Evolutionary conservation across 106 monocot genomes (phyloP).

Genomic region (Vanilla planifolia): DNA sequence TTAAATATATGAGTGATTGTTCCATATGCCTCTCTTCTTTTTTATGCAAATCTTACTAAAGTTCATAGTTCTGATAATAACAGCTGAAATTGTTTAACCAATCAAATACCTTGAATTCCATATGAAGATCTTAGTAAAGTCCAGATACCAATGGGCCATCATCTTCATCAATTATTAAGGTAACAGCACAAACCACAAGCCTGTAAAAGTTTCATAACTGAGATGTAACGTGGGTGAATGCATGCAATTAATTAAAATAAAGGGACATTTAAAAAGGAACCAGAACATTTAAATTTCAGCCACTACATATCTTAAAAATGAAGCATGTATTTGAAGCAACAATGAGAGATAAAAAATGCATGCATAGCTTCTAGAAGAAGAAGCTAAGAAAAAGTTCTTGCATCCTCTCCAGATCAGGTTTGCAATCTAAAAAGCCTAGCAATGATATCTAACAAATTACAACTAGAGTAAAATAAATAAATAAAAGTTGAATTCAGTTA

Average conservation of each 20-base stretch:
- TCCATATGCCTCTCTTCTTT: too few relatives aligned
- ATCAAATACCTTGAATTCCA: not conserved
- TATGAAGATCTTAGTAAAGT: not conserved
- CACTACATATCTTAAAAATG: too few relatives aligned
- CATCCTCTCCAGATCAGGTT: too few relatives aligned
- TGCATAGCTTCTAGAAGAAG: not conserved
- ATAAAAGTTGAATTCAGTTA: too few relatives aligned
- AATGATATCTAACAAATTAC: too few relatives aligned
- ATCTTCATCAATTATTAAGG: conserved; percentile 13
- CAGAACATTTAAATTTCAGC: not conserved
- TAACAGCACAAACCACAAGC: conserved; percentile 8
- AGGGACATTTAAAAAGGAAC: not conserved
- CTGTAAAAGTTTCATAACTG: conserved; percentile 1
- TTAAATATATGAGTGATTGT: too few relatives aligned
- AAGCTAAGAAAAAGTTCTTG: not conserved
- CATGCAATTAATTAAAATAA: not conserved
- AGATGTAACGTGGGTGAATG: not conserved
- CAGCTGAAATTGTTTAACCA: too few relatives aligned
- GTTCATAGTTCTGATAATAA: too few relatives aligned
- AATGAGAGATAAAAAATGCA: not conserved
- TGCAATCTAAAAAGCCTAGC: too few relatives aligned
- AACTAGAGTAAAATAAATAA: too few relatives aligned
- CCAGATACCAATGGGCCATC: conserved; percentile 3
- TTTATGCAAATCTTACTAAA: not conserved
- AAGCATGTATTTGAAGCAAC: not conserved